Evolutionary conservation across 805 yeast genomes (phyloP).

Genomic region (Teunomyces atbi): DNA sequence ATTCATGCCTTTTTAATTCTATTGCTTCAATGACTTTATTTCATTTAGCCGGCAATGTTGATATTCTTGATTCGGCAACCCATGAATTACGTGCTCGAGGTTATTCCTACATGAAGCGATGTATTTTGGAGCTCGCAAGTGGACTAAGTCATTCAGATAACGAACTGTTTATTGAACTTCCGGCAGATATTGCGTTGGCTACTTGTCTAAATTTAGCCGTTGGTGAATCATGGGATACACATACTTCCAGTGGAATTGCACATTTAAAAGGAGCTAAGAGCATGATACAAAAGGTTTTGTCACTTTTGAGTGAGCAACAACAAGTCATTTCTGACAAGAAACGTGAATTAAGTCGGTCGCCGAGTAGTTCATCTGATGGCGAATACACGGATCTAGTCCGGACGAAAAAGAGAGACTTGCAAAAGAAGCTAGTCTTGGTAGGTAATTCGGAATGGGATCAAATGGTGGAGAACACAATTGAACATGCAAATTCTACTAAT

Average conservation of each 20-base stretch:
- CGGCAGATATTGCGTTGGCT: constrained; percentile 65
- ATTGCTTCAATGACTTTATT: constrained; percentile 66
- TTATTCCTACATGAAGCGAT: constrained; percentile 55
- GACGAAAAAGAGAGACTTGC: constrained; percentile 12
- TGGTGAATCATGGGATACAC: constrained; percentile 69
- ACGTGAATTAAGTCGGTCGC: constrained; percentile 8
- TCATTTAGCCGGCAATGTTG: constrained; percentile 43
- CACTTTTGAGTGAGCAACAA: constrained; percentile 26
- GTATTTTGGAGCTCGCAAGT: constrained; percentile 57
- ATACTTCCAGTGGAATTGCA: constrained; percentile 64
- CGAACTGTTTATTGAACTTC: constrained; percentile 27
- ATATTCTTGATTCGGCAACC: constrained; percentile 42
- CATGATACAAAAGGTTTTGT: constrained; percentile 50
- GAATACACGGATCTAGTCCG: constrained; percentile 6
- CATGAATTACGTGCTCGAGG: constrained; percentile 48
- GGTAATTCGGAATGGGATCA: constrained; percentile 32
- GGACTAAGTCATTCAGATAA: constrained; percentile 42
- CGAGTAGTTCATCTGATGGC: constrained; percentile 6
- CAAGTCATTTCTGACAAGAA: constrained; percentile 11
- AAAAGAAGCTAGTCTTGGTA: constrained; percentile 29
- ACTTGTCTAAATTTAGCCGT: constrained; percentile 63
- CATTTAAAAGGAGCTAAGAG: constrained; percentile 67
- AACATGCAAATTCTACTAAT: neutral
- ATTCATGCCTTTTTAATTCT: constrained; percentile 59
- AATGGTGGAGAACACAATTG: constrained; percentile 16